Conservation (phyloP, 192 early-diverging fungal species). For the Coemansia sp. region DNA sequence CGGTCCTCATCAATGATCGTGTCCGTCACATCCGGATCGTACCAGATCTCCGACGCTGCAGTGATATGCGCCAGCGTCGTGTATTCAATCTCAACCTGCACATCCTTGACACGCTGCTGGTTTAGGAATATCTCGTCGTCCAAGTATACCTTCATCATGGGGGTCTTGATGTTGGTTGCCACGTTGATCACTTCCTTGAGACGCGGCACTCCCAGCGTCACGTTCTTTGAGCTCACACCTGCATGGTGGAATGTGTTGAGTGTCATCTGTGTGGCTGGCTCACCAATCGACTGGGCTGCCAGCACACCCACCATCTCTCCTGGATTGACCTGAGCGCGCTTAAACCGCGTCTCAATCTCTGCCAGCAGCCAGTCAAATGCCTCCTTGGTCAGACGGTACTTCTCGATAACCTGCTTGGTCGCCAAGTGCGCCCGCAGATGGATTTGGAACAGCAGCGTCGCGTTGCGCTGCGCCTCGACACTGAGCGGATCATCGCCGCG, state of each 20-base stretch:
- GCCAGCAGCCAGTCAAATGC: slow-evolving; percentile 94
- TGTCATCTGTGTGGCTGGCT: slow-evolving; percentile 99
- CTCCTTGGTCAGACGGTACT: slow-evolving; percentile 80
- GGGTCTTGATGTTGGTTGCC: slow-evolving; percentile 94
- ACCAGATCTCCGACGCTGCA: slow-evolving; percentile 87
- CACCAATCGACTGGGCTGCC: slow-evolving; percentile 98
- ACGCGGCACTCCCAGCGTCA: slow-evolving; percentile 96
- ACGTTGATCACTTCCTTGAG: slow-evolving; percentile 99
- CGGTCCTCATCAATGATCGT: slow-evolving; percentile 83
- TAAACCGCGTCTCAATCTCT: slow-evolving; percentile 90
- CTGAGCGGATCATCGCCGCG: slow-evolving; percentile 87
- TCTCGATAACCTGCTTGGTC: slow-evolving; percentile 81
- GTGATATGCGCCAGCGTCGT: slow-evolving; percentile 87
- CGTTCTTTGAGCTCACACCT: slow-evolving; percentile 95
- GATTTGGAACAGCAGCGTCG: slow-evolving; percentile 90
- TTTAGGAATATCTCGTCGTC: slow-evolving; percentile 66
- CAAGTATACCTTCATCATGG: slow-evolving; percentile 76
- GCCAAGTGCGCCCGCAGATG: slow-evolving; percentile 78
- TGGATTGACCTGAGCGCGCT: slow-evolving; percentile 84
- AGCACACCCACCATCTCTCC: slow-evolving; percentile 98
- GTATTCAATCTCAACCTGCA: slow-evolving; percentile 85
- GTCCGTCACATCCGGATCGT: slow-evolving; percentile 84
- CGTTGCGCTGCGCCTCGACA: slow-evolving; percentile 85
- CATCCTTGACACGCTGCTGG: slow-evolving; percentile 81
- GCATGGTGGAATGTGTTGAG: slow-evolving; percentile 99